Conservation (phyloP, 2,329 filamentous ascomycete genomes). For the Trichophyton rubrum region DNA sequence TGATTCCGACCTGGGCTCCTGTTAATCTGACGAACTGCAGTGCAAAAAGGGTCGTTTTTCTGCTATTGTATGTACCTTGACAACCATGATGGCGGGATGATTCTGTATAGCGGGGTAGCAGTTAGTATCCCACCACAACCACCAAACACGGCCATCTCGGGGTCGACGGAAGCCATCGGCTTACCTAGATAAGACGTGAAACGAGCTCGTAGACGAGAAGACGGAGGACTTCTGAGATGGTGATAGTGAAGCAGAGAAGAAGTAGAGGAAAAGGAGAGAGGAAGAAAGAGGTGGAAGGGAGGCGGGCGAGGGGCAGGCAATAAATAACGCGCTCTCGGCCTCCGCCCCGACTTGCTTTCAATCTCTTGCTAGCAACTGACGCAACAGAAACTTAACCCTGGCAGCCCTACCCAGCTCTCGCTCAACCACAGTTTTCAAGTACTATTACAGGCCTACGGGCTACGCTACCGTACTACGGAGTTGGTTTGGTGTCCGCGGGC, state of each 20-base stretch:
- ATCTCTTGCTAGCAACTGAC: neutral
- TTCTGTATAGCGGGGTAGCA: slow-evolving; percentile 7
- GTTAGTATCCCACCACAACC: neutral
- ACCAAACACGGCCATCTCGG: neutral
- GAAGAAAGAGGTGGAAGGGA: slow-evolving; percentile 4
- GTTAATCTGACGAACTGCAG: slow-evolving; percentile 8
- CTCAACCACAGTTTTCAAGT: neutral
- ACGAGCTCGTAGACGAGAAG: neutral
- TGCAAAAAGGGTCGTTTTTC: neutral
- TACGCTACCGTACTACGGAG: no score
- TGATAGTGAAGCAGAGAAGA: neutral
- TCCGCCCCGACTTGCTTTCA: neutral
- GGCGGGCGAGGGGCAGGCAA: slow-evolving; percentile 11
- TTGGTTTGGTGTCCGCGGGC: neutral
- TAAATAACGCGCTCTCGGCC: slow-evolving; percentile 8
- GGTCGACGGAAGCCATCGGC: neutral
- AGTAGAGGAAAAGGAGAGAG: neutral
- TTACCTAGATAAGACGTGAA: neutral
- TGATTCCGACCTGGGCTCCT: slow-evolving; percentile 74
- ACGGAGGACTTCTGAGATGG: neutral
- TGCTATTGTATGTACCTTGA: slow-evolving; percentile 12
- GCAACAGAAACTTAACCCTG: slow-evolving; percentile 4
- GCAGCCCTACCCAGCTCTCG: neutral
- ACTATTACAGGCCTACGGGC: no score
- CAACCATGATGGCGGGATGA: slow-evolving; percentile 12